Evolutionary conservation across 345 rosid species (phyloP), one percentile per base, ranked within the genome.

Genomic region (Crucihimalaya himalaica): DNA sequence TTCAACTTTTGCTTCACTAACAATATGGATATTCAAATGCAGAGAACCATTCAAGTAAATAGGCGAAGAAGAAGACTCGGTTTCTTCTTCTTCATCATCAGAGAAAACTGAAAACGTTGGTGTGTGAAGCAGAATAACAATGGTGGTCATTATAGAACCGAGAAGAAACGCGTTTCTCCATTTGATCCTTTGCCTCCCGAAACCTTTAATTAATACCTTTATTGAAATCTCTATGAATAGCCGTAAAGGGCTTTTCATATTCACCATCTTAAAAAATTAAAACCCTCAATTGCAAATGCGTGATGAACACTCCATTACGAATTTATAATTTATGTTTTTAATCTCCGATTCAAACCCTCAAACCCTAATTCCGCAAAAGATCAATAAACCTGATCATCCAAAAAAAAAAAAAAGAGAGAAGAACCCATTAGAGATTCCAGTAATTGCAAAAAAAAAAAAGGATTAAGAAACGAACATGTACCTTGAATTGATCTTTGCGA

Each of bases 111-210:
- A 35, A 64, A 81, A 72, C n/a, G 79, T 53, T 13, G 78, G 72
- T 31, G 81, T 74, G 37, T 85, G 94, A 80, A 88, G 80, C 35
- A 86, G 65, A 75, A 87, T 23, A 21, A 84, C 88, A 52, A 79
- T 70, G 11, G 86, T 58, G 51, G 94, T 83, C 74, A 81, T 39
- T 13, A 84, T 1, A 39, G 76, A 82, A 72, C 89, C 90, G 7
- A 76, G 71, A 45, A 82, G 73, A 61, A 91, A 68, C 52, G 81
- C 69, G 35, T 84, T 85, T 82, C 88, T 88, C 90, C 84, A 81
- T 78, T 52, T 81, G 64, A 83, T 67, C 77, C 76, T 84, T 77
- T 71, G 79, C 70, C 90, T 78, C 35, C 35, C 42, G 58, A 75
- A 82, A 63, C 71, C 59, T 43, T 47, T 55, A 28, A 85, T 19